Evolutionary conservation across 768 basidiomycete species (phyloP).

Genomic region (Pulveroboletus sp.): DNA sequence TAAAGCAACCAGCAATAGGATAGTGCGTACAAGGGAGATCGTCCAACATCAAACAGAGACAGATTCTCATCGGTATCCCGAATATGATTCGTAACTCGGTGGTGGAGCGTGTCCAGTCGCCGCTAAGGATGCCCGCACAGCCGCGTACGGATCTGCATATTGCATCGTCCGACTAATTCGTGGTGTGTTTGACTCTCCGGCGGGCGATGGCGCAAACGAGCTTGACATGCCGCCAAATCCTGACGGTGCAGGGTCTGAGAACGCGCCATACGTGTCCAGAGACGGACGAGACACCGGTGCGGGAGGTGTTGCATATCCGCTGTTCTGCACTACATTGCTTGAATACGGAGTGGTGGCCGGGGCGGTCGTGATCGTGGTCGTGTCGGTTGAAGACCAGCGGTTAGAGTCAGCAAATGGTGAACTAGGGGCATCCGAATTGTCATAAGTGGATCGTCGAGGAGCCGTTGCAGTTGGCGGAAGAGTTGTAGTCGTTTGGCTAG

Average conservation of each 20-base stretch:
- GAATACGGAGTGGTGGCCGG: slow-evolving; percentile 23
- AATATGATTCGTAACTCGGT: slow-evolving; percentile 52
- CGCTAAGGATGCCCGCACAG: slow-evolving; percentile 59
- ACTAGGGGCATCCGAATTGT: slow-evolving; percentile 17
- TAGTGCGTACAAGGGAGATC: slow-evolving; percentile 9
- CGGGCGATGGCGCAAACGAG: slow-evolving; percentile 31
- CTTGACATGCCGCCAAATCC: slow-evolving; percentile 53
- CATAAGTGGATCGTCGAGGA: slow-evolving; percentile 24
- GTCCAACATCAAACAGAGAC: background rate
- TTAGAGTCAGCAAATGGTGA: slow-evolving; percentile 53
- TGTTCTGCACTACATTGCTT: slow-evolving; percentile 18
- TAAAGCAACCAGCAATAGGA: slow-evolving; percentile 7
- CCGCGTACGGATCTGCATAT: slow-evolving; percentile 85
- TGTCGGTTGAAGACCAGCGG: slow-evolving; percentile 38
- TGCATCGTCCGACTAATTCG: slow-evolving; percentile 89
- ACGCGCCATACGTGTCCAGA: slow-evolving; percentile 87
- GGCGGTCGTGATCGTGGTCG: slow-evolving; percentile 24
- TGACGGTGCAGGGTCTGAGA: slow-evolving; percentile 79
- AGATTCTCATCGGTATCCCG: slow-evolving; percentile 41
- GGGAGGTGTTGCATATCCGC: slow-evolving; percentile 29
- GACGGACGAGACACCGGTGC: slow-evolving; percentile 50
- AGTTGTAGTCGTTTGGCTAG: slow-evolving; percentile 18
- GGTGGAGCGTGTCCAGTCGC: slow-evolving; percentile 32
- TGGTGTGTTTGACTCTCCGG: slow-evolving; percentile 31
- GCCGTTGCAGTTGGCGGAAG: slow-evolving; percentile 5